Evolutionary conservation across 495 filamentous ascomycete genomes (phyloP).

Genomic region (Cairneyella variabilis): DNA sequence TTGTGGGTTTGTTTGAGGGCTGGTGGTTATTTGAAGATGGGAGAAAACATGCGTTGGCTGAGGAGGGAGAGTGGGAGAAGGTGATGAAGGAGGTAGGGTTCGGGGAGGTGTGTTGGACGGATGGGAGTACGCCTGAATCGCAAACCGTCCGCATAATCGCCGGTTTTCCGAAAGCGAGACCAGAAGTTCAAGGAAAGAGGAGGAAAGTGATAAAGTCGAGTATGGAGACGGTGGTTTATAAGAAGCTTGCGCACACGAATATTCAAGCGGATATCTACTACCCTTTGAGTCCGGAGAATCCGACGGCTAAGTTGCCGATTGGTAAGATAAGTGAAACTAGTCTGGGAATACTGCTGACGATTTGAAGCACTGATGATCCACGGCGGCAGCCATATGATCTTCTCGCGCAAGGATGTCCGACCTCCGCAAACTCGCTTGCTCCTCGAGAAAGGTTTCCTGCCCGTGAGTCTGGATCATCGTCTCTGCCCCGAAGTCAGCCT

Average conservation of each 20-base stretch:
- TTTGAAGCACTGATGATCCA: conserved; percentile 52
- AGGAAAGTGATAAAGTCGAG: neutral
- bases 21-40: conserved; percentile 51
- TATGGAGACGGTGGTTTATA: conserved; percentile 28
- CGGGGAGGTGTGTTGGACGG: conserved; percentile 43
- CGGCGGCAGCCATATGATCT: conserved; percentile 48
- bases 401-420: conserved; percentile 42
- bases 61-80: conserved; percentile 32
- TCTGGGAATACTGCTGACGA: neutral
- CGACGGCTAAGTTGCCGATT: conserved; percentile 12
- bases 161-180: conserved; percentile 27
- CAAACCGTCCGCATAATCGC: conserved; percentile 36
- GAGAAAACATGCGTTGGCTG: conserved; percentile 39
- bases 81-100: conserved; percentile 38
- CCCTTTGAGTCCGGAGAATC: conserved; percentile 20
- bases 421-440: conserved; percentile 38
- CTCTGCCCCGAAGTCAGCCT: conserved; percentile 51
- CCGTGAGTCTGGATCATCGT: conserved; percentile 52
- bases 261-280: conserved; percentile 43
- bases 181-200: conserved; percentile 14
- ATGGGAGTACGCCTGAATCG: conserved; percentile 37
- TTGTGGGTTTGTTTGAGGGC: conserved; percentile 40
- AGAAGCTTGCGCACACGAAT: conserved; percentile 17
- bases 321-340: conserved; percentile 15
- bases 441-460: conserved; percentile 40